These are phyloP conservation scores for Chaetomiaceae sp. DNA, from an alignment of 2,329 filamentous ascomycete genomes.

Conservation along the genomic window DNA sequence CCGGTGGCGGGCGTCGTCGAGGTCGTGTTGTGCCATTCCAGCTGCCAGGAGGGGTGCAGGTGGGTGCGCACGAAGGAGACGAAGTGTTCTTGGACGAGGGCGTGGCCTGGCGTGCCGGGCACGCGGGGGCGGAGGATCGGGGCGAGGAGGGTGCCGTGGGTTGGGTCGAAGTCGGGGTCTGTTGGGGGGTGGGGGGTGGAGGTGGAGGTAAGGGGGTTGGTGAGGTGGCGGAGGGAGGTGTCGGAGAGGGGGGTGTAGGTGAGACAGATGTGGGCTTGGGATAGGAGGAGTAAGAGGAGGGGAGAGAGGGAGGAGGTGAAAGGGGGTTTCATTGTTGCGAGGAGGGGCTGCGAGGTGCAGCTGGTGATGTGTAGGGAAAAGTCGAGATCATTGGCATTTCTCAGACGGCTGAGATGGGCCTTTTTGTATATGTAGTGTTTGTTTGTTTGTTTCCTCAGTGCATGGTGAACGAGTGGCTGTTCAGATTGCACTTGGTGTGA, in stretches of 20 bases:
- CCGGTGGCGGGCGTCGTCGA: slow-evolving; percentile 73
- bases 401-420: too few relatives aligned
- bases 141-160: slow-evolving; percentile 64
- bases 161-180: slow-evolving; percentile 73
- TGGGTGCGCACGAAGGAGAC: slow-evolving; percentile 68
- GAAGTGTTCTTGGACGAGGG: slow-evolving; percentile 73
- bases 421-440: too few relatives aligned
- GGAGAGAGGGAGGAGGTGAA: neutral
- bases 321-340: slow-evolving; percentile 1
- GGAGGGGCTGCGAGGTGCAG: slow-evolving; percentile 1
- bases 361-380: neutral
- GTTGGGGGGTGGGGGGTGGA: slow-evolving; percentile 64
- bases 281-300: neutral
- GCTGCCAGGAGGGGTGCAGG: slow-evolving; percentile 70
- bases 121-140: slow-evolving; percentile 87
- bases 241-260: slow-evolving; percentile 62
- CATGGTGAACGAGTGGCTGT: too few relatives aligned
- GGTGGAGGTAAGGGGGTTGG: neutral
- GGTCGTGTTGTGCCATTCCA: slow-evolving; percentile 88
- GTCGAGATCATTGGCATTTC: neutral
- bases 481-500: too few relatives aligned
- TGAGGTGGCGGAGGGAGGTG: slow-evolving; percentile 53
- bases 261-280: neutral
- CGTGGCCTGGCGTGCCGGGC: slow-evolving; percentile 74
- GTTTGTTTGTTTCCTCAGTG: too few relatives aligned